phyloP scores from a whole-genome alignment of 805 yeast species.

The Teunomyces funiuensis region DNA sequence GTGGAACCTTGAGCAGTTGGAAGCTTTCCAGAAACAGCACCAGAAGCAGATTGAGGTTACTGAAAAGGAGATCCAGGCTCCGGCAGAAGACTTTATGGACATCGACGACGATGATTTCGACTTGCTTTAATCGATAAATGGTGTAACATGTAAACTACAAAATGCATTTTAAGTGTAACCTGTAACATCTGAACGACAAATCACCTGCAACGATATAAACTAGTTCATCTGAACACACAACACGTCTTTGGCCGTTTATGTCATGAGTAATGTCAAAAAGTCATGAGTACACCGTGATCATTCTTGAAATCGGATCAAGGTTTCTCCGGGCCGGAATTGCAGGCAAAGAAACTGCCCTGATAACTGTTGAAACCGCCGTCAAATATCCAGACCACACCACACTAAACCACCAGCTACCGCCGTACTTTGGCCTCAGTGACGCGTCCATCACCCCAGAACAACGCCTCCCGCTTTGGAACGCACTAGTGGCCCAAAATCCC shows the following conservation, averaged over 20 bases:
- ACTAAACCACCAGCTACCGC: constrained; percentile 14
- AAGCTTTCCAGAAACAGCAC: constrained; percentile 56
- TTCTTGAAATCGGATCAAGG: constrained; percentile 20
- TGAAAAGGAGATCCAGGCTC: constrained; percentile 12
- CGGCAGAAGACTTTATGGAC: constrained; percentile 44
- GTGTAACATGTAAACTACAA: neutral
- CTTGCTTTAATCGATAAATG: constrained; percentile 17
- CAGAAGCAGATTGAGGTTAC: constrained; percentile 22
- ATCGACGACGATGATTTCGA: constrained; percentile 48
- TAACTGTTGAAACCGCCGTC: neutral
- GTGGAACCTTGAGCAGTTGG: constrained; percentile 77
- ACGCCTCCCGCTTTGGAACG: constrained; percentile 6
- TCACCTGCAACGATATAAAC: too few species aligned
- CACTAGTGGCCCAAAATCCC: neutral
- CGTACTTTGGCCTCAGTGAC: constrained; percentile 20
- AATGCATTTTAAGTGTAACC: too few species aligned
- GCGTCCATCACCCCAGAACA: constrained; percentile 18
- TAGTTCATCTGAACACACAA: too few species aligned
- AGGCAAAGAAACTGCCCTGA: constrained; percentile 16
- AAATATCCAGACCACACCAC: neutral
- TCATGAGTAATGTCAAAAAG: neutral
- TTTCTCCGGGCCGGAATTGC: constrained; percentile 25
- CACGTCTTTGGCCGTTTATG: too few species aligned
- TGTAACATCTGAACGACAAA: too few species aligned
- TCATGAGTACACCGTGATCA: constrained; percentile 16